Percentiles rank a stretch among this genome's conserved stretches.
Evolutionary conservation across 768 basidiomycete genomes (phyloP).

Genomic region (Suillus variegatus): DNA sequence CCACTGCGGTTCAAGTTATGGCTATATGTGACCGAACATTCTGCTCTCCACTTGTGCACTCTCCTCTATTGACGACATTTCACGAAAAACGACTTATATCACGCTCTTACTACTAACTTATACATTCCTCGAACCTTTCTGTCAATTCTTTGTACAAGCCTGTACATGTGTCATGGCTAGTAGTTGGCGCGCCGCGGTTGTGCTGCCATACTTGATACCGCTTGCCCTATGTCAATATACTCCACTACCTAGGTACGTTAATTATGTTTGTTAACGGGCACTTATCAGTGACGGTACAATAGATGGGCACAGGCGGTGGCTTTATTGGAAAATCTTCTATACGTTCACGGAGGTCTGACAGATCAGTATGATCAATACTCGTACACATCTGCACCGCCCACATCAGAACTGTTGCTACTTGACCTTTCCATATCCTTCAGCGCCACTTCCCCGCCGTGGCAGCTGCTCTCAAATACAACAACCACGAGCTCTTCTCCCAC

Average conservation of each 20-base stretch:
- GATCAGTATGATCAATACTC: slow-evolving; percentile 67
- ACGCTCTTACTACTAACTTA: no score
- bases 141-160: no score
- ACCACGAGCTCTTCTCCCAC: slow-evolving; percentile 50
- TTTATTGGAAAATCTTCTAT: slow-evolving; percentile 57
- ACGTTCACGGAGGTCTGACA: slow-evolving; percentile 81
- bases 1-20: no score
- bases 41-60: not conserved
- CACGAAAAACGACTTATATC: not conserved
- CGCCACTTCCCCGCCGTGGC: slow-evolving; percentile 68
- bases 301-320: slow-evolving; percentile 87
- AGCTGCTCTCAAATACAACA: slow-evolving; percentile 44
- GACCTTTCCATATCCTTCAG: slow-evolving; percentile 62
- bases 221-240: slow-evolving; percentile 23
- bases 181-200: slow-evolving; percentile 6
- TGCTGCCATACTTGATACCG: slow-evolving; percentile 16
- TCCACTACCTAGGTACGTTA: slow-evolving; percentile 27
- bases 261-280: not conserved
- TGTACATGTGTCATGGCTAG: slow-evolving; percentile 14
- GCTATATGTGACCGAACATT: slow-evolving; percentile 22
- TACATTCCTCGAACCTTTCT: not conserved
- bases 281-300: slow-evolving; percentile 11
- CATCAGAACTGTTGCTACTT: slow-evolving; percentile 72
- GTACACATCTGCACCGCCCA: slow-evolving; percentile 75
- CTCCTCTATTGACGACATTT: not conserved